Percentiles rank a stretch among this genome's conserved stretches.
These are phyloP conservation scores for Fennellomyces sp. DNA, from an alignment of 371 early-diverging fungal species.

Conservation along the genomic window DNA sequence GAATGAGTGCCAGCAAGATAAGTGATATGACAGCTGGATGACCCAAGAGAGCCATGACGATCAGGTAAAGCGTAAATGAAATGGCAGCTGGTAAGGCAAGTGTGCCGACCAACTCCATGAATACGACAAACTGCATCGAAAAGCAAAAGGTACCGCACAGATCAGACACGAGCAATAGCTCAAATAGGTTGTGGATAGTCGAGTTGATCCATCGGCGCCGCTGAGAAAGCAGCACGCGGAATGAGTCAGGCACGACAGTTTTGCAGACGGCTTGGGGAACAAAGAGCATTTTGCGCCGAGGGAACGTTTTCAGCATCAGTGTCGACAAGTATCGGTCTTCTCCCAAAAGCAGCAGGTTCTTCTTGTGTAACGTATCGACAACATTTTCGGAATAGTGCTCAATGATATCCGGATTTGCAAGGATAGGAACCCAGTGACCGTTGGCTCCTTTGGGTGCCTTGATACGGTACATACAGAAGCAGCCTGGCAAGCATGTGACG, in stretches of 20 bases:
- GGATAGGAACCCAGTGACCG: conserved; percentile 78
- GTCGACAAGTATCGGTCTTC: conserved; percentile 97
- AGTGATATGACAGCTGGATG: conserved; percentile 72
- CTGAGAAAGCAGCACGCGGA: conserved; percentile 80
- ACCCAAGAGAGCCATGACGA: conserved; percentile 52
- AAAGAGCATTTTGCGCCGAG: conserved; percentile 89
- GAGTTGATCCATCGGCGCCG: conserved; percentile 71
- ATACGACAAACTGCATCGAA: conserved; percentile 88
- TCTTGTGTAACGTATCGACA: conserved; percentile 94
- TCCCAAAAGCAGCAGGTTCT: conserved; percentile 92
- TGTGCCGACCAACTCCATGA: conserved; percentile 86
- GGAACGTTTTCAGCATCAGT: conserved; percentile 91
- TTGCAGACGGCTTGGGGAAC: conserved; percentile 89
- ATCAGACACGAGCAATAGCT: conserved; percentile 79
- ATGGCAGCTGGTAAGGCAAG: conserved; percentile 85
- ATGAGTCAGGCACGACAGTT: conserved; percentile 84
- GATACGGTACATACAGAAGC: conserved; percentile 97
- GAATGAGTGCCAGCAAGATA: conserved; percentile 66
- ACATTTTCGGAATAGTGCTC: conserved; percentile 88
- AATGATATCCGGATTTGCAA: conserved; percentile 88
- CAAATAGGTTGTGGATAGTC: conserved; percentile 75
- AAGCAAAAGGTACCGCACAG: conserved; percentile 90
- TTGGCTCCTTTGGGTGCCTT: conserved; percentile 79
- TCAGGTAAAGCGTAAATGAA: conserved; percentile 63
- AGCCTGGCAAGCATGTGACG: conserved; percentile 97